Percentiles rank a stretch among this genome's conserved stretches.
Evolutionary conservation across 139 green algal genomes (phyloP).

Genomic region (Chlamydomonas sp.): DNA sequence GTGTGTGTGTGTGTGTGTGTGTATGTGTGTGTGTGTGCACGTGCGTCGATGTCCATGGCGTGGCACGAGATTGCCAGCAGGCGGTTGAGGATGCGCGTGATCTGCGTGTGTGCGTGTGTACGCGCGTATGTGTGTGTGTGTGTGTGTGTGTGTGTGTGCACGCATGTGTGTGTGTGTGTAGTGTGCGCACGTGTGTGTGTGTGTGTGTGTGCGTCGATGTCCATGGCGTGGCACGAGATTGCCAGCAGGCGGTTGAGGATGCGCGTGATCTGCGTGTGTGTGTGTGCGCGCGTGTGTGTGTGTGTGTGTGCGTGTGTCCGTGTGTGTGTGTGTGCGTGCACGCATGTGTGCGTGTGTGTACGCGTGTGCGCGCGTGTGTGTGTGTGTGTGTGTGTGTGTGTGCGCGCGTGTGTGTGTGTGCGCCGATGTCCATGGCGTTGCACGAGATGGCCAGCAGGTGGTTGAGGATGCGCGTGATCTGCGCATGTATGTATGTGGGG

Average conservation of each 20-base stretch:
- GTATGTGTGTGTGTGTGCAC: too few species aligned
- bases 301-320: neutral
- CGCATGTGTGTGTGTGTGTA: neutral
- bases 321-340: conserved; percentile 21
- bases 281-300: neutral
- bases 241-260: conserved; percentile 74
- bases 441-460: conserved; percentile 62
- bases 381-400: conserved; percentile 6
- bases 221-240: conserved; percentile 51
- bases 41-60: conserved; percentile 59
- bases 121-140: too few species aligned
- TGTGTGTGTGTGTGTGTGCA: too few species aligned
- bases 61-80: conserved; percentile 61
- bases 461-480: conserved; percentile 77
- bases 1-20: too few species aligned
- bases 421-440: conserved; percentile 41
- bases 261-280: conserved; percentile 50
- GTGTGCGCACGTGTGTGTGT: neutral
- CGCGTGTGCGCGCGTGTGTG: neutral
- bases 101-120: conserved; percentile 50
- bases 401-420: neutral
- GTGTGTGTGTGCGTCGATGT: too few species aligned
- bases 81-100: conserved; percentile 81
- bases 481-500: too few species aligned
- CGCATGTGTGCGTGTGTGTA: neutral